These are phyloP conservation scores for Suillus variegatus DNA, from an alignment of 768 basidiomycete genomes.

Conservation along the genomic window DNA sequence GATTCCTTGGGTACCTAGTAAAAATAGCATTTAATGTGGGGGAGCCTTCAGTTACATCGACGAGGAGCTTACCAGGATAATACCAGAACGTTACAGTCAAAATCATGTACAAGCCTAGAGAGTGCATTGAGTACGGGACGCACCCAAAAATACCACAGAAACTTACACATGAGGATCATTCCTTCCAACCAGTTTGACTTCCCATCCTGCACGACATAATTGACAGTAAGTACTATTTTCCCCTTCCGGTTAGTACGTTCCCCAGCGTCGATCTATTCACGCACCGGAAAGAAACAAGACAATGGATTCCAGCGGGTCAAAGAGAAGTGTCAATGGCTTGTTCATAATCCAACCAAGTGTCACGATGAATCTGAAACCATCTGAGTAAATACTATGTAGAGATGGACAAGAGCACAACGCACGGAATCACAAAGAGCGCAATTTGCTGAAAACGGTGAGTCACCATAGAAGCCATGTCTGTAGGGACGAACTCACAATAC, in stretches of 20 bases:
- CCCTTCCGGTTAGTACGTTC: not conserved
- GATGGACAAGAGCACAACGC: conserved; percentile 20
- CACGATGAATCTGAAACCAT: conserved; percentile 59
- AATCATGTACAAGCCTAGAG: conserved; percentile 54
- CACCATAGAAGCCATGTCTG: not conserved
- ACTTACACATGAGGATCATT: conserved; percentile 65
- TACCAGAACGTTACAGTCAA: conserved; percentile 57
- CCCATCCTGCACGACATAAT: conserved; percentile 83
- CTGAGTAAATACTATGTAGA: conserved; percentile 9
- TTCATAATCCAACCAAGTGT: conserved; percentile 78
- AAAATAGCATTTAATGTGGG: not conserved
- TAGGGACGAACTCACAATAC: conserved; percentile 54
- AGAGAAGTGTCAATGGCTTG: conserved; percentile 79
- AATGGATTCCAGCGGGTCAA: conserved; percentile 83
- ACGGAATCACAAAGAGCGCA: conserved; percentile 68
- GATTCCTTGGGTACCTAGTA: not conserved
- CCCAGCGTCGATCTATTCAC: conserved; percentile 1
- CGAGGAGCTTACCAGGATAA: conserved; percentile 42
- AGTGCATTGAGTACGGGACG: not conserved
- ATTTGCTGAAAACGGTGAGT: conserved; percentile 55
- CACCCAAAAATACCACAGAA: not conserved
- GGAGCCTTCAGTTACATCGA: no score
- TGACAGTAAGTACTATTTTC: conserved; percentile 71
- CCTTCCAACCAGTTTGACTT: conserved; percentile 93
- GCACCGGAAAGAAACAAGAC: conserved; percentile 22